These are phyloP conservation scores for Chaetomiaceae sp. DNA, from an alignment of 2,329 filamentous ascomycete genomes.

Conservation along the genomic window DNA sequence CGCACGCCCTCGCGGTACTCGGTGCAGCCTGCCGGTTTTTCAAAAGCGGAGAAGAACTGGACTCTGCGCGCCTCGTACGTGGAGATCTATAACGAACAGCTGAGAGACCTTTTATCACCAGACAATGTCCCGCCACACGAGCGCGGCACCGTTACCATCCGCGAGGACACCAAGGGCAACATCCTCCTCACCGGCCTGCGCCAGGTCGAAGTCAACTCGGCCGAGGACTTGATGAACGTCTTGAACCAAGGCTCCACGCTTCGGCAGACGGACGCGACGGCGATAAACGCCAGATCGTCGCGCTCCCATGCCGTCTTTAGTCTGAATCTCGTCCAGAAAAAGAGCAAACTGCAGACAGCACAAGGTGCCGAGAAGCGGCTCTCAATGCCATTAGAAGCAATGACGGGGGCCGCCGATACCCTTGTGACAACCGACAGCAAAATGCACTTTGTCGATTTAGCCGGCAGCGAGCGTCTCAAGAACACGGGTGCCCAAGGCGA, in stretches of 20 bases:
- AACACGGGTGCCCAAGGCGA: conserved; percentile 96
- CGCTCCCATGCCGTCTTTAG: conserved; percentile 97
- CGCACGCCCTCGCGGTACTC: conserved; percentile 78
- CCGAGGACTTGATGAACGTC: conserved; percentile 84
- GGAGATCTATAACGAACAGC: conserved; percentile 95
- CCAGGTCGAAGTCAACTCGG: conserved; percentile 82
- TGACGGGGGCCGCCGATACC: conserved; percentile 63
- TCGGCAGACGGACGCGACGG: conserved; percentile 93
- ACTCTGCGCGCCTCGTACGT: conserved; percentile 91
- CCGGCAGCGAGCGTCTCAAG: conserved; percentile 92
- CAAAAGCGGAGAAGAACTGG: conserved; percentile 71
- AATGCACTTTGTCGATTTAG: conserved; percentile 95
- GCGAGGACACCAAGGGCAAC: conserved; percentile 90
- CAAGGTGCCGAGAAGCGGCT: conserved; percentile 72
- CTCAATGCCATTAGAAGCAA: conserved; percentile 78
- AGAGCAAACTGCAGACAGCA: conserved; percentile 50
- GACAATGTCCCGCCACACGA: conserved; percentile 67
- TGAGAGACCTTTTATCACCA: conserved; percentile 82
- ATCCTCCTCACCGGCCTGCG: conserved; percentile 89
- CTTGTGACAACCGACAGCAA: conserved; percentile 94
- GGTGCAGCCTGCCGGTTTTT: conserved; percentile 39
- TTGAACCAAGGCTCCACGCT: conserved; percentile 91
- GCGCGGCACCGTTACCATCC: conserved; percentile 77
- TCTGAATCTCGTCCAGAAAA: conserved; percentile 85
- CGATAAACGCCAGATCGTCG: conserved; percentile 95